Evolutionary conservation across 1,284 basidiomycete genomes (phyloP), one percentile per base, ranked within the genome.

Genomic region (Omphalotus olearius): DNA sequence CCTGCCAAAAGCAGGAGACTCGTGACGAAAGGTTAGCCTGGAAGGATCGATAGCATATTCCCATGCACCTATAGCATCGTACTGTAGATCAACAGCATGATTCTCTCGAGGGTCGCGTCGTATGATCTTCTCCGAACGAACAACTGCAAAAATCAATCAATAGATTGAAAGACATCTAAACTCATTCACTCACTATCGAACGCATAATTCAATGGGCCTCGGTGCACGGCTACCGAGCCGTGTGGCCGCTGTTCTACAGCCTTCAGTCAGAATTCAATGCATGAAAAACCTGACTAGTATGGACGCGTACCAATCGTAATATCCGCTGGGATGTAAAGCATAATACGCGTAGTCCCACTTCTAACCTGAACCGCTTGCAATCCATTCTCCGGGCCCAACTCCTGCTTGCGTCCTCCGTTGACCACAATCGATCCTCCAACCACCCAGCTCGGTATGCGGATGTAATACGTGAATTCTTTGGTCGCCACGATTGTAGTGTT

Each of bases 221-320:
- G 66, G 49, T 75, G 70, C 5, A 75, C 63, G 11, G 70, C 69
- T 16, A 74, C 57, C 7, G 69, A 70, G 11, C 72, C 72, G 57
- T 80, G 73, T 11, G 75, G 75, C 17, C 80, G 71, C 18, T 62
- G 69, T 60, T 80, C 79, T 80, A 45, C 17, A 30, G 25, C 17
- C 7, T 45, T 45, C 13, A 40, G 23, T 33, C 30, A 33, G 30
- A 3, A 7, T 10, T 3, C 26, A 5, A 28, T 4, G 26, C 5
- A 33, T 33, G 30, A 33, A 33, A 23, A 23, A 23, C 23, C 13
- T 7, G 20, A 46, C n/a, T 10, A 11, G 11, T 13, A 33, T 17
- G 41, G 14, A 65, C 35, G 17, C n/a, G 38, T 51, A 76, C 78
- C 79, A 33, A 72, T 71, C 2, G 71, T 75, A 45, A 80, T 79